Conservation (phyloP, 352 stramenopile species). For the Phytophthora sp. region DNA sequence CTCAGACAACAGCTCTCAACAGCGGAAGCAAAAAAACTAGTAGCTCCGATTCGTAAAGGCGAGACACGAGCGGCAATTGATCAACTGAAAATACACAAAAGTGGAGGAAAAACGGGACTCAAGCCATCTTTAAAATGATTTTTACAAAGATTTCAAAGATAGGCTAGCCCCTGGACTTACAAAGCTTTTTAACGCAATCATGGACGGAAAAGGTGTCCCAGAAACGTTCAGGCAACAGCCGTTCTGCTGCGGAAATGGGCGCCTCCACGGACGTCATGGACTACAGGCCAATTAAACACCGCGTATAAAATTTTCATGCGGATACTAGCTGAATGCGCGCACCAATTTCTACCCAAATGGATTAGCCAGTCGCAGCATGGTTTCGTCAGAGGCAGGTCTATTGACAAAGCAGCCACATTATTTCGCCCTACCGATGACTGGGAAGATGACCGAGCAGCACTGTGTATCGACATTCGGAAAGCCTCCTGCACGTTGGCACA, state of each 20-base stretch:
- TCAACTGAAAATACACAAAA: background rate
- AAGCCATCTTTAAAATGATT: constrained; percentile 13
- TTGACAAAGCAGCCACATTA: constrained; percentile 1
- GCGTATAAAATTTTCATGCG: constrained; percentile 11
- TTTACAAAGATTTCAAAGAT: constrained; percentile 17
- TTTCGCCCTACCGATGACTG: background rate
- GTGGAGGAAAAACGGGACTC: background rate
- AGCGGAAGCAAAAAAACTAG: background rate
- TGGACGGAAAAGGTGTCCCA: background rate
- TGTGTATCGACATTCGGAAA: background rate
- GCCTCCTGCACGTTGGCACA: background rate
- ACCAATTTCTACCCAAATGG: background rate
- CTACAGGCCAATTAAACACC: constrained; percentile 15
- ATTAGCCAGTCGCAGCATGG: constrained; percentile 10
- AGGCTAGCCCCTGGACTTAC: background rate
- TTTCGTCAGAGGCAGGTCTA: constrained; percentile 2
- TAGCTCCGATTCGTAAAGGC: background rate
- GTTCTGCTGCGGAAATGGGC: constrained; percentile 13
- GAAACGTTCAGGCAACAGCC: background rate
- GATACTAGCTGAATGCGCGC: constrained; percentile 4
- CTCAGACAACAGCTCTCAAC: background rate
- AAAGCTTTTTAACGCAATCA: background rate
- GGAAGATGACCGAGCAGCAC: too few relatives aligned
- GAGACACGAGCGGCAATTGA: background rate
- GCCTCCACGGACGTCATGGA: constrained; percentile 15